A percentile compares a stretch with the other conserved stretches of the same genome.
Conservation (phyloP, 1,284 basidiomycete species). For the Ustilago trichophora region DNA sequence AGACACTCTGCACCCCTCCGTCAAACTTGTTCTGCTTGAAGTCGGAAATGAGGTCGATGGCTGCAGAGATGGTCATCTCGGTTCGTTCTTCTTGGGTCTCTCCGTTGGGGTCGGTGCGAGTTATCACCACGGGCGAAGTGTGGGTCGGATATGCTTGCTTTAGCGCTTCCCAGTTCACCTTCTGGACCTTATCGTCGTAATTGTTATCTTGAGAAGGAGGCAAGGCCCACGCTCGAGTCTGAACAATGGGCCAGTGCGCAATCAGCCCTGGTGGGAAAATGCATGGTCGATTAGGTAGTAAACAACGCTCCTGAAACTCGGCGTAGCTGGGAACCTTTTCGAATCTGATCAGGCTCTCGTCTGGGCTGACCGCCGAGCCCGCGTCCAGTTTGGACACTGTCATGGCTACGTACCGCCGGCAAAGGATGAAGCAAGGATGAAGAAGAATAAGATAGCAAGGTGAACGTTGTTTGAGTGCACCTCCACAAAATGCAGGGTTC, state of each 20-base stretch:
- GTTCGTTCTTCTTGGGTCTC: slow-evolving; percentile 13
- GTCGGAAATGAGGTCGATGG: slow-evolving; percentile 25
- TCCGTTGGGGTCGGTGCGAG: background rate
- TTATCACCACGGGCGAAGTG: slow-evolving; percentile 35
- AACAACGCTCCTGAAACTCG: slow-evolving; percentile 33
- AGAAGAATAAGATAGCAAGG: too few relatives aligned
- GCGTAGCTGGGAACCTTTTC: slow-evolving; percentile 31
- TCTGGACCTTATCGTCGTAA: too few relatives aligned
- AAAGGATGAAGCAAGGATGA: too few relatives aligned
- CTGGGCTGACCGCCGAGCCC: background rate
- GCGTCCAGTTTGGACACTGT: background rate
- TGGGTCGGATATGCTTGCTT: slow-evolving; percentile 30
- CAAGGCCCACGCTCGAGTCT: background rate
- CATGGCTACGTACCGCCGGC: too few relatives aligned
- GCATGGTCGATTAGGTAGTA: slow-evolving; percentile 49
- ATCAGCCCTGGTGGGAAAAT: slow-evolving; percentile 40
- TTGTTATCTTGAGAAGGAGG: too few relatives aligned
- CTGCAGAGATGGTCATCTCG: slow-evolving; percentile 34
- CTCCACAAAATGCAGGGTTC: too few relatives aligned
- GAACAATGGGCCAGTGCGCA: slow-evolving; percentile 15
- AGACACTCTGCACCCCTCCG: slow-evolving; percentile 59
- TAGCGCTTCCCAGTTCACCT: slow-evolving; percentile 35
- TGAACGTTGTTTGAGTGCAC: too few relatives aligned
- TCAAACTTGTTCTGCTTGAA: background rate
- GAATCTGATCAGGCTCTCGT: slow-evolving; percentile 16